phyloP scores from a whole-genome alignment of 148 eudicot species.

The Drosera capensis region DNA sequence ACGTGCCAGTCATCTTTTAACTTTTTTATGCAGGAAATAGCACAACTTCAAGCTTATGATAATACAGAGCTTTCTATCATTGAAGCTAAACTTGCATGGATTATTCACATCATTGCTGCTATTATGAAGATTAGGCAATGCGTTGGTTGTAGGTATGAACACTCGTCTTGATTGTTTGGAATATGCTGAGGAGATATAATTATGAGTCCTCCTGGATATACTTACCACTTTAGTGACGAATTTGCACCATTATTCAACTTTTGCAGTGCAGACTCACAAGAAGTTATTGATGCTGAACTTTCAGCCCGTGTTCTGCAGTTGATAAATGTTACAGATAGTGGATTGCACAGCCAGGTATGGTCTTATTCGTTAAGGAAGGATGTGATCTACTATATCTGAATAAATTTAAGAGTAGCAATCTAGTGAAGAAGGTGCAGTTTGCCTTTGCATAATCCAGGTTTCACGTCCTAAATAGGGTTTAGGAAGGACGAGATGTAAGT shows the following conservation, averaged over 20 bases:
- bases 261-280: slow-evolving; percentile 61
- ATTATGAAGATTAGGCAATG: slow-evolving; percentile 46
- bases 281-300: slow-evolving; percentile 86
- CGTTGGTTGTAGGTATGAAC: slow-evolving; percentile 32
- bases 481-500: too few relatives aligned
- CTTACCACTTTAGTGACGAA: background rate
- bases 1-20: background rate
- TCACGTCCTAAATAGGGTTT: too few relatives aligned
- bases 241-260: background rate
- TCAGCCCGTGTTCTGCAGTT: slow-evolving; percentile 79
- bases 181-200: slow-evolving; percentile 1
- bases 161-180: background rate
- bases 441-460: too few relatives aligned
- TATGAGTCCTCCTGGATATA: background rate
- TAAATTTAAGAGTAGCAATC: too few relatives aligned
- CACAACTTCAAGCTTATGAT: slow-evolving; percentile 38
- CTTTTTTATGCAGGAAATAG: slow-evolving; percentile 37
- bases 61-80: slow-evolving; percentile 31
- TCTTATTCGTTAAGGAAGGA: too few relatives aligned
- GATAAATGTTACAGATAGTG: slow-evolving; percentile 67
- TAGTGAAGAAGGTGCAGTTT: too few relatives aligned
- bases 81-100: slow-evolving; percentile 89
- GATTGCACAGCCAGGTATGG: slow-evolving; percentile 66
- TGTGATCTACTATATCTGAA: too few relatives aligned
- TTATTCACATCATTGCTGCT: slow-evolving; percentile 77